These are phyloP conservation scores for Boechera divaricarpa DNA, from an alignment of 345 rosid species.

Conservation along the genomic window DNA sequence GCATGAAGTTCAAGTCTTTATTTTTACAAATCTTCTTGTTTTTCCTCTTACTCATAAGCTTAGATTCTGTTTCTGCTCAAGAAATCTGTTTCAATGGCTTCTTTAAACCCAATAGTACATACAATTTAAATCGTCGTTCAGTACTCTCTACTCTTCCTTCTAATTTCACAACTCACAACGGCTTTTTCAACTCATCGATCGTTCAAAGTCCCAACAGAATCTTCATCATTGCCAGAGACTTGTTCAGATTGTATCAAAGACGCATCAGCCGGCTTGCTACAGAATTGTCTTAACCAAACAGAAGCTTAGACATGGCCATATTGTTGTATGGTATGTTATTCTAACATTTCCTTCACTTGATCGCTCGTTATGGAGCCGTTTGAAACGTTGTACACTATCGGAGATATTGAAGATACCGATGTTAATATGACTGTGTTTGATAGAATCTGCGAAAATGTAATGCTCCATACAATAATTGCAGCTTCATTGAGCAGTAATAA, in stretches of 20 bases:
- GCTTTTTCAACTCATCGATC: slow-evolving; percentile 34
- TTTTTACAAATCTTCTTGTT: background rate
- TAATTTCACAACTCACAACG: slow-evolving; percentile 8
- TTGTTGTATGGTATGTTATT: slow-evolving; percentile 47
- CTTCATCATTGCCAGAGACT: slow-evolving; percentile 33
- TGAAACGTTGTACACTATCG: background rate
- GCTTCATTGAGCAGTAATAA: slow-evolving; percentile 14
- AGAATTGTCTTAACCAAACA: slow-evolving; percentile 43
- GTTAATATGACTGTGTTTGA: slow-evolving; percentile 19
- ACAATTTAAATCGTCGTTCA: slow-evolving; percentile 28
- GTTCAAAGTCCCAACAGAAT: slow-evolving; percentile 30
- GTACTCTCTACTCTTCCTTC: slow-evolving; percentile 43
- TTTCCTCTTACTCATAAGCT: background rate
- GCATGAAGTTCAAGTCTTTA: too few species aligned
- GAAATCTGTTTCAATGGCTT: background rate
- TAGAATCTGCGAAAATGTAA: slow-evolving; percentile 28
- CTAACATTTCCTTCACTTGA: background rate
- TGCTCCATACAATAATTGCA: background rate
- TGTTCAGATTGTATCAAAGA: slow-evolving; percentile 45
- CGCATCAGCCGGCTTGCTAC: slow-evolving; percentile 12
- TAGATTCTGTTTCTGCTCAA: background rate
- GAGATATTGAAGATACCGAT: background rate
- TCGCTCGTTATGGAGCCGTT: background rate
- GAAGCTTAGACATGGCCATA: slow-evolving; percentile 49
- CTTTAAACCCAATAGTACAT: slow-evolving; percentile 37